Conservation (phyloP, 306 rosid species). For the Senna siamea region DNA sequence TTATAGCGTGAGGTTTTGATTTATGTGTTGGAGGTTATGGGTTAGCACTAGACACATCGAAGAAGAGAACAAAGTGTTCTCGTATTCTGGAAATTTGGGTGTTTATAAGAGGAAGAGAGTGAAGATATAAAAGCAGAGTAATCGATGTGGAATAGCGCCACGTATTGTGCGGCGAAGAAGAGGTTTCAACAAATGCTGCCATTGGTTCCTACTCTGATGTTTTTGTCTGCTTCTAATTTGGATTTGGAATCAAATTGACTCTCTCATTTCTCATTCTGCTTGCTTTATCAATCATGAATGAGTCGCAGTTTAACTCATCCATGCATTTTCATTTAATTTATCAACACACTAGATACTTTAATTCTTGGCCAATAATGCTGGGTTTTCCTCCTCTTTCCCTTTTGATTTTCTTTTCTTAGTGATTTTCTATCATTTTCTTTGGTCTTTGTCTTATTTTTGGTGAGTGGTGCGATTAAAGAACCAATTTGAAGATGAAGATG, state of each 20-base stretch:
- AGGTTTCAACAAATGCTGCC: conserved; percentile 43
- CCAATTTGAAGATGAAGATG: too few species aligned
- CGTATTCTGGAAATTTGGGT: conserved; percentile 47
- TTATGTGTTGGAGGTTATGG: conserved; percentile 9
- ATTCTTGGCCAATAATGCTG: too few species aligned
- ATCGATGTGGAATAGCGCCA: conserved; percentile 59
- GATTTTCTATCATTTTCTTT: too few species aligned
- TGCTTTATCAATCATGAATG: too few species aligned
- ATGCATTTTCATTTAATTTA: conserved; percentile 29
- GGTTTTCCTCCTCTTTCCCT: background rate
- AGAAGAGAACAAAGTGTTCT: conserved; percentile 39
- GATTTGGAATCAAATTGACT: conserved; percentile 61
- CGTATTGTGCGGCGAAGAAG: conserved; percentile 59
- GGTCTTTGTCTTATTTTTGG: too few species aligned
- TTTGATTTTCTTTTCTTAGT: too few species aligned
- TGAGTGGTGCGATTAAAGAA: too few species aligned
- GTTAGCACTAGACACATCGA: background rate
- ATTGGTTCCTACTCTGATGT: conserved; percentile 38
- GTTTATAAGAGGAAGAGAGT: conserved; percentile 33
- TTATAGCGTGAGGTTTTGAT: too few species aligned
- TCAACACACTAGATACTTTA: conserved; percentile 1
- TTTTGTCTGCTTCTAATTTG: conserved; percentile 62
- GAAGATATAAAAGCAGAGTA: conserved; percentile 37
- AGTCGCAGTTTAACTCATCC: conserved; percentile 51
- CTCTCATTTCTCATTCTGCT: conserved; percentile 39